These are phyloP conservation scores for Puccinia sorghi DNA, from an alignment of 1,284 basidiomycete genomes.

Conservation along the genomic window DNA sequence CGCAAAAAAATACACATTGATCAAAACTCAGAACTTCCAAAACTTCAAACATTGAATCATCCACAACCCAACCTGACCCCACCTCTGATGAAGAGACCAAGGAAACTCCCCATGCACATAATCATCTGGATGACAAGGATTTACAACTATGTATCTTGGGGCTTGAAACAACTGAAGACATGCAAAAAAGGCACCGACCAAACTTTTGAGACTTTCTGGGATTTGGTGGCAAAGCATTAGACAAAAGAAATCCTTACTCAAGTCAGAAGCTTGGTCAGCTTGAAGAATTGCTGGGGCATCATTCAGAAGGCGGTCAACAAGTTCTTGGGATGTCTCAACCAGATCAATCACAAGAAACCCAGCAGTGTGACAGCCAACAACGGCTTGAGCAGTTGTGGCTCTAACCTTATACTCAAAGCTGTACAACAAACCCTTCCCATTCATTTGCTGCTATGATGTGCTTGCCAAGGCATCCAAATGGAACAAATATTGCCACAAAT, in stretches of 20 bases:
- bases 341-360: not conserved
- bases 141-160: not conserved
- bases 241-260: not conserved
- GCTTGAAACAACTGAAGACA: not conserved
- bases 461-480: conserved; percentile 4
- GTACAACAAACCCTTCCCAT: not conserved
- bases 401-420: not conserved
- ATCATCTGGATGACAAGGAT: not conserved
- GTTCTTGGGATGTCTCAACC: conserved; percentile 1
- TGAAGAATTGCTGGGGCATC: not conserved
- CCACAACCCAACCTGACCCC: too few species aligned
- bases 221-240: not conserved
- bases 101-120: not conserved
- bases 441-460: not conserved
- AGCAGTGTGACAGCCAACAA: not conserved
- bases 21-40: too few species aligned
- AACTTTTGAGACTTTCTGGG: not conserved
- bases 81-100: too few species aligned
- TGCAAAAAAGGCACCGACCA: not conserved
- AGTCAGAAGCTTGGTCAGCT: not conserved
- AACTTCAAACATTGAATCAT: too few species aligned
- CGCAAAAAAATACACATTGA: too few species aligned
- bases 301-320: conserved; percentile 15
- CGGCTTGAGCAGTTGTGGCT: not conserved
- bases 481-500: not conserved